phyloP scores from a whole-genome alignment of 2,329 filamentous ascomycete species.

The Fusarium dlaminii region DNA sequence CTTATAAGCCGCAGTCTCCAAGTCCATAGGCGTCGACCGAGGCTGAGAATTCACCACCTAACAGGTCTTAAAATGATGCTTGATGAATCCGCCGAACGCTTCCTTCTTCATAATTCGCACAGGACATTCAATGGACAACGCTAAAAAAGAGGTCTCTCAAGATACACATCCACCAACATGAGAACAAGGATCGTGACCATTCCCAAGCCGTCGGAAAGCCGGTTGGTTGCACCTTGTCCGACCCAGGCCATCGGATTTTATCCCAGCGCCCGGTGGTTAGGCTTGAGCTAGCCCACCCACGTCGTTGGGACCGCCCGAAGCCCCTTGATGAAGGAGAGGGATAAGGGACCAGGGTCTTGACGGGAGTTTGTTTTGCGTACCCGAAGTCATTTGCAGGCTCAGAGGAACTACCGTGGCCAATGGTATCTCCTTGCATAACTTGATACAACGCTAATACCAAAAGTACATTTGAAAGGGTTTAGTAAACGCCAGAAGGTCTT shows the following conservation, averaged over 20 bases:
- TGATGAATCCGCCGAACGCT: background rate
- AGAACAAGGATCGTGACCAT: constrained; percentile 25
- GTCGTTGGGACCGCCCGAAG: constrained; percentile 29
- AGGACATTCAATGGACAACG: background rate
- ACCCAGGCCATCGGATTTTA: constrained; percentile 41
- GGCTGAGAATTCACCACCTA: background rate
- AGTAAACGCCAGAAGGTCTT: background rate
- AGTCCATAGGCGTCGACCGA: background rate
- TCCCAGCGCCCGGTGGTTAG: constrained; percentile 34
- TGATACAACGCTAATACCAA: background rate
- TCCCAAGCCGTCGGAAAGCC: constrained; percentile 36
- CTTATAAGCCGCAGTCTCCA: background rate
- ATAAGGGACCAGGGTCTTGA: background rate
- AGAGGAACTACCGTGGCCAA: constrained; percentile 3
- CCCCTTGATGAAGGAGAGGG: background rate
- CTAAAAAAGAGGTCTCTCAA: background rate
- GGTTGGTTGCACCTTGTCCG: constrained; percentile 29
- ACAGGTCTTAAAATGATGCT: background rate
- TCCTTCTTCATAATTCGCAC: background rate
- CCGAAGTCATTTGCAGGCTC: background rate
- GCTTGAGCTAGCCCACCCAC: constrained; percentile 37
- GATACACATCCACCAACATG: background rate
- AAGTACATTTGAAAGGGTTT: background rate
- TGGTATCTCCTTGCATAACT: constrained; percentile 7
- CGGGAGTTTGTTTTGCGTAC: background rate